Percentiles rank a stretch among this genome's conserved stretches.
Evolutionary conservation across 306 rosid genomes (phyloP).

Genomic region (Hippophae rhamnoides): DNA sequence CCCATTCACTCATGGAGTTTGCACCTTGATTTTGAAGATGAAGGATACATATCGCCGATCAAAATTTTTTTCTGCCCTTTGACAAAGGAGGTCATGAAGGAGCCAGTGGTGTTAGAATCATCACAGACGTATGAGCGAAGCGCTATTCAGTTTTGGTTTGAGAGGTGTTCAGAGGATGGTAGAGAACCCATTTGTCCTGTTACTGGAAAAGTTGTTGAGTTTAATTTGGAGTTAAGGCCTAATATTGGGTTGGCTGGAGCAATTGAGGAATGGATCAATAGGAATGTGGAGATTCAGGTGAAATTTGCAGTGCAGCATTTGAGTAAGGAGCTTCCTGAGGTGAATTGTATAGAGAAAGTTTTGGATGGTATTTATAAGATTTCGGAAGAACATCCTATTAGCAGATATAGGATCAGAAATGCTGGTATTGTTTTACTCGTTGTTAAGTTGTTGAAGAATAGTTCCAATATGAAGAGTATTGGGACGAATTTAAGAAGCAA

Average conservation of each 20-base stretch:
- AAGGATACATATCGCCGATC: constrained; percentile 29
- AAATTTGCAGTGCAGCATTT: constrained; percentile 24
- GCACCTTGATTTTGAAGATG: constrained; percentile 33
- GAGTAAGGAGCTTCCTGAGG: constrained; percentile 21
- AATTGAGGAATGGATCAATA: constrained; percentile 41
- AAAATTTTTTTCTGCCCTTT: constrained; percentile 41
- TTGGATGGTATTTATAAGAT: constrained; percentile 28
- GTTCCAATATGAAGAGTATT: constrained; percentile 27
- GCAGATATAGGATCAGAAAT: constrained; percentile 33
- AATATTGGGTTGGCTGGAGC: constrained; percentile 46
- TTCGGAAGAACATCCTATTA: constrained; percentile 35
- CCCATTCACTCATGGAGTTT: constrained; percentile 7
- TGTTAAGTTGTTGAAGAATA: constrained; percentile 31
- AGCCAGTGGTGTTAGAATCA: constrained; percentile 41
- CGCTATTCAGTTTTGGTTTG: constrained; percentile 42
- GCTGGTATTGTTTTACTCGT: constrained; percentile 31
- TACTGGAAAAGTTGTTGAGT: constrained; percentile 29
- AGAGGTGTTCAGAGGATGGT: constrained; percentile 36
- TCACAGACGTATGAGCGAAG: constrained; percentile 47
- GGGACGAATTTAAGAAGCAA: constrained; percentile 43
- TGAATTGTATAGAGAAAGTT: constrained; percentile 24
- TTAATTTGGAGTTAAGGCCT: constrained; percentile 34
- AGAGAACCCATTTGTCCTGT: constrained; percentile 42
- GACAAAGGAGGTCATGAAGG: constrained; percentile 48
- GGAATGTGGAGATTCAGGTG: constrained; percentile 35